Conservation (phyloP, 345 rosid species). For the Salix udensis region DNA sequence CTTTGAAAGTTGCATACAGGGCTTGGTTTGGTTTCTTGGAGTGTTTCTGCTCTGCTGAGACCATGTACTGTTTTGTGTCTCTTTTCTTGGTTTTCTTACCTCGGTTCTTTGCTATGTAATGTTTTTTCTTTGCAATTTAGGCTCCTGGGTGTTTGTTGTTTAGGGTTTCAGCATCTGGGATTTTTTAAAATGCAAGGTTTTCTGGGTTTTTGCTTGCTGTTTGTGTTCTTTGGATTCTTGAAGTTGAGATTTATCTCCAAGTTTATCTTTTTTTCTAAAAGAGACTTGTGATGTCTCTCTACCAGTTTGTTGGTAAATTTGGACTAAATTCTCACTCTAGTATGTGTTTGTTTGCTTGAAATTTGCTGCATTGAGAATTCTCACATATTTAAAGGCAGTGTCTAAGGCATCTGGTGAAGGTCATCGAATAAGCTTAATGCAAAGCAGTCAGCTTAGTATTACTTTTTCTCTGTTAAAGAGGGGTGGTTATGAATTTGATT, state of each 20-base stretch:
- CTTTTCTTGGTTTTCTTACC: slow-evolving; percentile 19
- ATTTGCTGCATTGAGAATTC: neutral
- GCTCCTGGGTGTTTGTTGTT: slow-evolving; percentile 18
- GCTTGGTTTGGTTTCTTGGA: slow-evolving; percentile 1
- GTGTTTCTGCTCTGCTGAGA: slow-evolving; percentile 25
- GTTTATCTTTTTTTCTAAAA: neutral
- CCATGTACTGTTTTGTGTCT: slow-evolving; percentile 33
- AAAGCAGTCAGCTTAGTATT: neutral
- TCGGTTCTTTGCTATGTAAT: neutral
- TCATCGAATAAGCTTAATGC: no score
- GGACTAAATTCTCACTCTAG: neutral
- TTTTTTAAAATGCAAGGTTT: neutral
- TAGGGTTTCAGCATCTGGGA: slow-evolving; percentile 7
- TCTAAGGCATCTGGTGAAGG: neutral
- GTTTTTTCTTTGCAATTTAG: slow-evolving; percentile 6
- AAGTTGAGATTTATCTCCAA: neutral
- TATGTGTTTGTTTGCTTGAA: neutral
- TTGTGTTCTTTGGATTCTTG: slow-evolving; percentile 1
- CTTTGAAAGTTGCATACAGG: neutral
- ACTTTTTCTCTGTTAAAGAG: neutral
- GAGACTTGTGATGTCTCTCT: neutral
- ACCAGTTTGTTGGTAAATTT: neutral
- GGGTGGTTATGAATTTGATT: neutral
- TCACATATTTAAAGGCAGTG: neutral
- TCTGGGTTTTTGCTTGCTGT: neutral